Base-by-base conservation (phyloP, 345 rosid genomes). In the Eucalyptus marginata region DNA sequence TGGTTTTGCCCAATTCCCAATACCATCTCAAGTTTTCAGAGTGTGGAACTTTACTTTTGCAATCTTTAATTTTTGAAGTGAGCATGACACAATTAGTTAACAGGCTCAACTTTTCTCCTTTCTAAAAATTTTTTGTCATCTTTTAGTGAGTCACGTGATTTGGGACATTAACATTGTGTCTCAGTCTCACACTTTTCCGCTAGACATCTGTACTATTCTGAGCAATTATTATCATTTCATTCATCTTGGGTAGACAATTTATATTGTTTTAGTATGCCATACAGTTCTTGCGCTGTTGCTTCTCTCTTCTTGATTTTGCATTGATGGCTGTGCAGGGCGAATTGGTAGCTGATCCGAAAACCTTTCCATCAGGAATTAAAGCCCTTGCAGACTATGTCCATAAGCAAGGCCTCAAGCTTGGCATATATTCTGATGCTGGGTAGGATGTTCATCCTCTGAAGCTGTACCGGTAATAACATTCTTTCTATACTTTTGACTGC, bases 351-450 rank as follows among this genome's bases (percentile, higher is more conserved):
- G 98, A 96, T 93, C 93, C 96, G 10, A 92, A 95, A 88, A 90
- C 96, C 47, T 98, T 98, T 90, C 97, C 99, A 81, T 98, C 97
- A 10, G 99, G 99, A 92, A 94, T 98, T 86, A 96, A 95, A 93
- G 90, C 93, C 91, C 95, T 98, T 88, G 96, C 98, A 89, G 97
- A 98, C 93, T 95, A 97, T 90, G 76, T 97, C 88, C 99, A 98
- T 87, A 93, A 88, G 64, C 94, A 93, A 91, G 98, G 97, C 91
- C 98, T 98, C 86, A 98, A 96, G 94, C 99, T 98, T 89, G 99
- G 99, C 89, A 95, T 98, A 88, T 98, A 98, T 92, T 97, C 99
- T 33, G 99, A 97, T 95, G 99, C 99, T 83, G 99, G 99, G 99
- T 98, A 95, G 59, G 98, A 93, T 91, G 81, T 40, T 54, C 10